Evolutionary conservation across 352 stramenopile genomes (phyloP), one percentile per base, ranked within the genome.

Genomic region (Globisporangium cederbergense): DNA sequence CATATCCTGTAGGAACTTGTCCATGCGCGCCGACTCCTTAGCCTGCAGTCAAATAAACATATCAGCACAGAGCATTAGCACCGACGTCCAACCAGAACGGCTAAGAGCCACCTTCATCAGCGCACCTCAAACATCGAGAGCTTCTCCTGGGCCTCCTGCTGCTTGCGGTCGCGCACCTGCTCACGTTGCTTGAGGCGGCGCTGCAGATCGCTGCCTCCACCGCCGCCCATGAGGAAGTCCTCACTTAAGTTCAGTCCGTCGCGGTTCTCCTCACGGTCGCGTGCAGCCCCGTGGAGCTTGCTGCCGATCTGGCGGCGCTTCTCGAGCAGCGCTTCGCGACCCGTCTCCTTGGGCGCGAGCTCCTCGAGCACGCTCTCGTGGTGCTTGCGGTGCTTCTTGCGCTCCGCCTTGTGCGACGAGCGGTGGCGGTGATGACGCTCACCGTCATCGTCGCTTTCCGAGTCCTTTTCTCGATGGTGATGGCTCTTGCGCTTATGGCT

Each of bases 1-100:
- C 81, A 92, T 90, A 28, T 89, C 81, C 25, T 73, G 63, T 22
- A 92, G 62, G 38, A 92, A 92, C 67, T 90, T 89, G 54, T 92
- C 79, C 83, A 92, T 92, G 5, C 83, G 74, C 16, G 79, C 83
- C 3, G 74, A 73, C 57, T 92, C 83, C 38, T 89, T 88, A 1
- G 81, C 83, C 81, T 90, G 45, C 36, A 30, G 55, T 5, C 16
- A 30, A 34, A 34, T 30, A 60, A 54, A 22, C 18, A 50, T 2
- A n/a, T n/a, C 10, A 3, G 7, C 14, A 47, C 14, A 47, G 4
- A 30, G n/a, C 45, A 51, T 18, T 38, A 25, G 9, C 2, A 32
- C 22, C 18, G 16, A 34, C 1, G 10, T 4, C 14, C n/a, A 61
- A 13, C 28, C 38, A 38, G 7, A 14, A 11, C 11, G 36, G 8